Evolutionary conservation across 768 basidiomycete genomes (phyloP).

Genomic region (Gymnopilus dilepis): DNA sequence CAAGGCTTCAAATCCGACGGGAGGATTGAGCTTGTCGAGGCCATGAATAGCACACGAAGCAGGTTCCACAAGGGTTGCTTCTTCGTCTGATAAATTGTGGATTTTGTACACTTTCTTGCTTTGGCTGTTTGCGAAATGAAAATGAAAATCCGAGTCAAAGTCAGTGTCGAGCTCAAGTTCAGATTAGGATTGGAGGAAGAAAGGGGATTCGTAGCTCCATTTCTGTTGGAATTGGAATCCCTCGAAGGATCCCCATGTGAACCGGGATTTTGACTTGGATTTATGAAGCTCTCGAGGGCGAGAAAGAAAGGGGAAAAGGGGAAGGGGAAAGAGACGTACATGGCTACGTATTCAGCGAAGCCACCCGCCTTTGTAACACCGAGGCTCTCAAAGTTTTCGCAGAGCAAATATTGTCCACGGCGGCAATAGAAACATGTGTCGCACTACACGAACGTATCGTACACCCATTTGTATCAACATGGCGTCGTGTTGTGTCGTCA

Average conservation of each 20-base stretch:
- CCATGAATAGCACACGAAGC: slow-evolving; percentile 93
- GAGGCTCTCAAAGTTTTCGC: slow-evolving; percentile 84
- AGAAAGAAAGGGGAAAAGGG: slow-evolving; percentile 9
- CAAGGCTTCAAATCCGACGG: slow-evolving; percentile 84
- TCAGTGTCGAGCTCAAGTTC: no score
- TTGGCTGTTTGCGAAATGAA: slow-evolving; percentile 27
- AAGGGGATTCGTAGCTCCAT: background rate
- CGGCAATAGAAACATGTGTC: slow-evolving; percentile 87
- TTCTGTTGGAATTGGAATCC: background rate
- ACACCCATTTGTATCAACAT: no score
- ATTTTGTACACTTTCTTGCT: slow-evolving; percentile 86
- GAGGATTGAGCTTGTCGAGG: slow-evolving; percentile 82
- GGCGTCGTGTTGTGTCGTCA: no score
- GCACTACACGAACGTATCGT: slow-evolving; percentile 55
- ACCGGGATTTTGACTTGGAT: no score
- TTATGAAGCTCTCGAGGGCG: slow-evolving; percentile 14
- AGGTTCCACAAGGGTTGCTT: slow-evolving; percentile 87
- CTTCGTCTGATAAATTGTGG: slow-evolving; percentile 85
- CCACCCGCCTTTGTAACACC: slow-evolving; percentile 86
- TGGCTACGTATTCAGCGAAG: slow-evolving; percentile 87
- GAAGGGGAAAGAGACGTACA: slow-evolving; percentile 51
- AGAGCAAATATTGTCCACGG: slow-evolving; percentile 77
- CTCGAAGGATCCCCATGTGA: background rate
- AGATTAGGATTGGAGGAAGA: background rate
- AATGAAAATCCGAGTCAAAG: no score